Evolutionary conservation across 106 monocot genomes (phyloP), one percentile per base, ranked within the genome.

Genomic region (Allium sativum): DNA sequence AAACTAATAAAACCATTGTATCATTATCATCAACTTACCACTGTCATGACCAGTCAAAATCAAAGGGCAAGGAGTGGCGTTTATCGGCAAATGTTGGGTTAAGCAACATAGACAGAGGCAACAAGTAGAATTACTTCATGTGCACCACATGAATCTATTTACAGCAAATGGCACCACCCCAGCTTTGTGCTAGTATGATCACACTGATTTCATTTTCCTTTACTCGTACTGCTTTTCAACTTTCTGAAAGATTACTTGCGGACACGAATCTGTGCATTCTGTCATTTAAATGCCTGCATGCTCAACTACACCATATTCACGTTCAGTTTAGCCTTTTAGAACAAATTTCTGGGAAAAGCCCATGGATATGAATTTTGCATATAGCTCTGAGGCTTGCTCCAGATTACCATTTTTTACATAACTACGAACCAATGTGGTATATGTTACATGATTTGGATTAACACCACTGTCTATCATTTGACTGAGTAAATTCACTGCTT

Each of bases 301-400:
- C 10, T 40, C 43, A 31, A 52, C 52, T 54, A 68, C 41, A 11
- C 18, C 11, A 60, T 18, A 12, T 59, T 31, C 16, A 72, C 48
- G n/a, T 74, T 56, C 63, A 53, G 42, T 46, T 59, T 42, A 67
- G 53, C 64, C 52, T 61, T 42, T 67, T 55, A 12, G 55, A 65
- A 70, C 57, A 16, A 62, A 12, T 21, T 65, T 59, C 59, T 69
- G 76, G 80, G 42, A 83, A 21, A 73, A 81, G 73, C 64, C 69
- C 85, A 52, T 72, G 78, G 13, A 90, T 75, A 72, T 89, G 76
- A 76, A 86, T 86, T 76, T 86, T 81, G 89, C 73, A 60, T 78
- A 79, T 42, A 90, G 73, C 72, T 72, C 81, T 64, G 78, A 81
- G 45, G 83, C 61, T 58, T 79, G 67, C 3, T 73, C 61, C 53